A percentile compares a stretch with the other conserved stretches of the same genome.
Evolutionary conservation across 148 eudicot genomes (phyloP).

Genomic region (Arbutus unedo): DNA sequence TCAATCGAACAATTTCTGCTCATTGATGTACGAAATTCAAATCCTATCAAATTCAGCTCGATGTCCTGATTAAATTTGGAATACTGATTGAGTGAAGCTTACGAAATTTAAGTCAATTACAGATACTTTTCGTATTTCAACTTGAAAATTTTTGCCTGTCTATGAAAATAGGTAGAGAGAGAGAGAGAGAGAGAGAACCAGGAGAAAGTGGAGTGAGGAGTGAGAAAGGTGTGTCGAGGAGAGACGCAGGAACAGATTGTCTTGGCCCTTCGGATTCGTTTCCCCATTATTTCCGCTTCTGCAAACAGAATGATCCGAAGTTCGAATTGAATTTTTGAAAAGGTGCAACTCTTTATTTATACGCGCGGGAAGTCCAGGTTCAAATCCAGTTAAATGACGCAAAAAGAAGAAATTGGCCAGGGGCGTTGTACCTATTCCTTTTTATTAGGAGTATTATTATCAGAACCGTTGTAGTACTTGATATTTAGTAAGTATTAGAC

Average conservation of each 20-base stretch:
- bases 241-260: constrained; percentile 68
- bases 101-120: neutral
- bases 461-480: too few relatives aligned
- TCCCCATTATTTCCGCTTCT: constrained; percentile 52
- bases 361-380: constrained; percentile 4
- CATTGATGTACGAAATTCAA: neutral
- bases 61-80: neutral
- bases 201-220: constrained; percentile 52
- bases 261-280: constrained; percentile 52
- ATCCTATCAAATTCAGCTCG: neutral
- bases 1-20: neutral
- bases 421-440: too few relatives aligned
- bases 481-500: too few relatives aligned
- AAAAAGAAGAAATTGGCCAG: neutral
- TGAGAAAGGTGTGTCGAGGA: constrained; percentile 43
- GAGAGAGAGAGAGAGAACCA: constrained; percentile 46
- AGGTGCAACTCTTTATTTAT: neutral
- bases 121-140: neutral
- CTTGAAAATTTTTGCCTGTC: neutral
- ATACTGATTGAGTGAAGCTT: neutral
- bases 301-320: neutral
- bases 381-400: neutral
- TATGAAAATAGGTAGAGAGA: neutral
- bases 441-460: too few relatives aligned
- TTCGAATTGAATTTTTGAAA: neutral